Evolutionary conservation across 2,329 filamentous ascomycete genomes (phyloP).

Genomic region (Ambrosiella xylebori): DNA sequence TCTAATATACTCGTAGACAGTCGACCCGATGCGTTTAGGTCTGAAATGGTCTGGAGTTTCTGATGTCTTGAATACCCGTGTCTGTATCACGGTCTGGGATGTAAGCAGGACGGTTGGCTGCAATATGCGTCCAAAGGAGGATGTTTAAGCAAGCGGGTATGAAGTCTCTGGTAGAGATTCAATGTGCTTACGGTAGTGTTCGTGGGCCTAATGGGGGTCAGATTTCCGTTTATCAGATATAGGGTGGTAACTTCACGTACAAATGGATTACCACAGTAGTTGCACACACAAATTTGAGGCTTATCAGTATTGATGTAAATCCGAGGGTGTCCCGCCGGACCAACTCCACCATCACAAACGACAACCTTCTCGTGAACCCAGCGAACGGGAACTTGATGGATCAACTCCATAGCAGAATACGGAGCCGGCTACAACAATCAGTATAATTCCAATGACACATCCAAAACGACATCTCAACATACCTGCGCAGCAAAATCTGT

Average conservation of each 20-base stretch:
- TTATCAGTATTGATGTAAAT: slow-evolving; percentile 99
- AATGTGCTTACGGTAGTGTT: slow-evolving; percentile 71
- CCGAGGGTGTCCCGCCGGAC: slow-evolving; percentile 72
- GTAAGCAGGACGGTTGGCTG: neutral
- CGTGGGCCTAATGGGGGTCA: slow-evolving; percentile 50
- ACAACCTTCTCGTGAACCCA: slow-evolving; percentile 76
- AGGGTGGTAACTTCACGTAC: slow-evolving; percentile 35
- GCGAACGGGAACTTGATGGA: slow-evolving; percentile 85
- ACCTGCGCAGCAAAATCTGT: slow-evolving; percentile 89
- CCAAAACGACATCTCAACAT: slow-evolving; percentile 18
- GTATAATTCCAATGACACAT: neutral
- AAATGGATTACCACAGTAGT: slow-evolving; percentile 85
- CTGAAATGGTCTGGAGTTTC: neutral
- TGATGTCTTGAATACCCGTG: slow-evolving; percentile 1
- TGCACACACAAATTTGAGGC: slow-evolving; percentile 77
- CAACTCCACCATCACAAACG: slow-evolving; percentile 82
- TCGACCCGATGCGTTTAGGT: neutral
- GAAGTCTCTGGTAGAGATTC: slow-evolving; percentile 65
- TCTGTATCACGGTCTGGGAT: slow-evolving; percentile 1
- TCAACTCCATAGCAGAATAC: slow-evolving; percentile 78
- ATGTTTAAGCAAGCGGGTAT: slow-evolving; percentile 53
- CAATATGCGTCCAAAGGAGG: neutral
- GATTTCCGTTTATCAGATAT: neutral
- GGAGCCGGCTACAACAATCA: slow-evolving; percentile 55
- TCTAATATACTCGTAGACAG: neutral